phyloP scores from a whole-genome alignment of 805 yeast species.

The Candida peoriensis region DNA sequence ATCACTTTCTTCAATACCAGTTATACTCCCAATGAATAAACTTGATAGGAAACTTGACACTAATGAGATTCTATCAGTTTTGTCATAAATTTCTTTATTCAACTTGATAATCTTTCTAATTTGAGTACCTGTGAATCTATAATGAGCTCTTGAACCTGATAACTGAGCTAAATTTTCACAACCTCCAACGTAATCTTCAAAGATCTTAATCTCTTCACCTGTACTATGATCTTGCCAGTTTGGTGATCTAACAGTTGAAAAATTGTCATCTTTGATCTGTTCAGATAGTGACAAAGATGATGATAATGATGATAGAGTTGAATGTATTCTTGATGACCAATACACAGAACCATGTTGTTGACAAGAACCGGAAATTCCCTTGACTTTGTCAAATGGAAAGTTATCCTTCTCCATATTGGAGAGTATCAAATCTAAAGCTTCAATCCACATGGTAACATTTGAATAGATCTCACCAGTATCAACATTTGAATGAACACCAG shows the following conservation, averaged over 20 bases:
- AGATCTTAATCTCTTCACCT: conserved; percentile 53
- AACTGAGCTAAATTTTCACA: conserved; percentile 50
- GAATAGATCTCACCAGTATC: conserved; percentile 59
- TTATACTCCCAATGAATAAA: conserved; percentile 57
- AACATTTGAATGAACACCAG: conserved; percentile 64
- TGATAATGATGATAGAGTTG: conserved; percentile 34
- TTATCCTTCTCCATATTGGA: conserved; percentile 39
- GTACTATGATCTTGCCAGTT: conserved; percentile 97
- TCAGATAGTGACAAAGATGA: conserved; percentile 32
- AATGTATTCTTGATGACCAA: conserved; percentile 53
- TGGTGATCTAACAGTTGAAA: conserved; percentile 65
- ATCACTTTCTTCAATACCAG: conserved; percentile 74
- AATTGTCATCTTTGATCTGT: conserved; percentile 46
- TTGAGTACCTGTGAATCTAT: conserved; percentile 90
- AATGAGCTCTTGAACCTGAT: conserved; percentile 86
- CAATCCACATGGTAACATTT: conserved; percentile 90
- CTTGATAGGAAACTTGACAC: conserved; percentile 78
- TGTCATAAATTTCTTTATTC: conserved; percentile 45
- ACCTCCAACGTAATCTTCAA: conserved; percentile 63
- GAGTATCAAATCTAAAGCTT: conserved; percentile 67
- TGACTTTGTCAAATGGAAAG: conserved; percentile 57
- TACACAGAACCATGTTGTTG: conserved; percentile 92
- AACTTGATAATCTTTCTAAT: conserved; percentile 62
- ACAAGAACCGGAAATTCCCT: conserved; percentile 76
- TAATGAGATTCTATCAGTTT: conserved; percentile 60